Base-by-base conservation (phyloP, 805 yeast genomes). In the Pichia manshurica region DNA sequence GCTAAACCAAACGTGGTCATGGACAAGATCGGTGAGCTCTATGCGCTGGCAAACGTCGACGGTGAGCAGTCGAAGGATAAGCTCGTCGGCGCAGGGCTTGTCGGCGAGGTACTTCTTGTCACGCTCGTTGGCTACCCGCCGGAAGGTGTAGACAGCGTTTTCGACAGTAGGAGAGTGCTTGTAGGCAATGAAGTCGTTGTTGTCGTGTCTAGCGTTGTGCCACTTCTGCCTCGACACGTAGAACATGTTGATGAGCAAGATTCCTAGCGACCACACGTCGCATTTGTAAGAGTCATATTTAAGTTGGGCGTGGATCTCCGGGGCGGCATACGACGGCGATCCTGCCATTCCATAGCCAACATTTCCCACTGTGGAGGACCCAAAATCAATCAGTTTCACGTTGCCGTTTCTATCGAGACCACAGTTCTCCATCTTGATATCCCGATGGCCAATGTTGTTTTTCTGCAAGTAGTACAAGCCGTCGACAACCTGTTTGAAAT, bases 201-300 rank as follows among this genome's bases (percentile, higher is more conserved):
- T 47, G 19, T 48, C 48, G 21, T 48, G 19, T 32, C 42, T 36
- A 8, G 48, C 28, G 4, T n/a, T 17, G n/a, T 23, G 17, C 53
- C 53, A 50, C 21, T 16, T 23, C 5, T 32, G 45, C n/a, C 28
- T 38, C 9, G 52, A 53, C 12, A 55, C 46, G 21, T 57, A 54
- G 13, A 60, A 12, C 21, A 74, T 41, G 45, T 61, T 69, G 45
- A 62, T 64, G 16, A 73, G 54, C 1, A 76, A 59, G 3, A 75
- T 64, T 2, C 78, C 82, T 17, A 75, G 50, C 0, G 79, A 69
- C 82, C 82, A 77, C 10, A 74, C 55, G 52, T 77, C 81, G 10
- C 68, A 64, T 20, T 59, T 57, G 40, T 54, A 60, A 0, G 78
- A 74, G 45, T 70, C 65, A 53, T 77, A 77, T 9, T 52, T 53